Conservation (phyloP, 164 flowering plant genomes). For the Pachysandra terminalis region DNA sequence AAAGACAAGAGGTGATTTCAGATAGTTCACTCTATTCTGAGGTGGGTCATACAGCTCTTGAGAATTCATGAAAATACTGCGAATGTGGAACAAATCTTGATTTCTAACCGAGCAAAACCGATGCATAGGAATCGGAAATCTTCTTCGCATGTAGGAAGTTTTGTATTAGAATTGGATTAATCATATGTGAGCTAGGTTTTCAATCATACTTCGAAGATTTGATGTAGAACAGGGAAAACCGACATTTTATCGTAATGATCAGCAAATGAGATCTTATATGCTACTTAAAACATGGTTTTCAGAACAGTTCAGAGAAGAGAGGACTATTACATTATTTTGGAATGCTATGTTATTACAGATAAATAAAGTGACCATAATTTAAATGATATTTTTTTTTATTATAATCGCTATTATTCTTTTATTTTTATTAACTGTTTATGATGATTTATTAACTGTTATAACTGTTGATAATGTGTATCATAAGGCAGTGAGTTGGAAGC, state of each 20-base stretch:
- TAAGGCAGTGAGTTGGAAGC: too few relatives aligned
- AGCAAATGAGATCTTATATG: slow-evolving; percentile 7
- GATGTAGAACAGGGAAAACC: neutral
- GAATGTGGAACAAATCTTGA: neutral
- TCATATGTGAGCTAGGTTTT: neutral
- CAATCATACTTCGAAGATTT: neutral
- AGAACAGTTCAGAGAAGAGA: too few relatives aligned
- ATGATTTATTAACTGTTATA: too few relatives aligned
- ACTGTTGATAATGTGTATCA: too few relatives aligned
- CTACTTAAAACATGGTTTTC: too few relatives aligned
- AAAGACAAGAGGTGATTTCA: slow-evolving; percentile 18
- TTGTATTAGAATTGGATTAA: neutral
- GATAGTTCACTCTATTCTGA: neutral
- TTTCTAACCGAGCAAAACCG: neutral
- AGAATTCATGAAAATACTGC: neutral
- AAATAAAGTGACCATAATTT: too few relatives aligned
- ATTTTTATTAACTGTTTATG: too few relatives aligned
- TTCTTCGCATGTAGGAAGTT: slow-evolving; percentile 8
- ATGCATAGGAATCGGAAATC: neutral
- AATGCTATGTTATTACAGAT: too few relatives aligned
- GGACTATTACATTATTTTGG: too few relatives aligned
- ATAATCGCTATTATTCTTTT: too few relatives aligned
- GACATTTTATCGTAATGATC: neutral
- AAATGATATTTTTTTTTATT: too few relatives aligned
- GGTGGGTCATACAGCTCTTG: too few relatives aligned